Conservation (phyloP, 2,329 filamentous ascomycete species). For the Botrytis porri region DNA sequence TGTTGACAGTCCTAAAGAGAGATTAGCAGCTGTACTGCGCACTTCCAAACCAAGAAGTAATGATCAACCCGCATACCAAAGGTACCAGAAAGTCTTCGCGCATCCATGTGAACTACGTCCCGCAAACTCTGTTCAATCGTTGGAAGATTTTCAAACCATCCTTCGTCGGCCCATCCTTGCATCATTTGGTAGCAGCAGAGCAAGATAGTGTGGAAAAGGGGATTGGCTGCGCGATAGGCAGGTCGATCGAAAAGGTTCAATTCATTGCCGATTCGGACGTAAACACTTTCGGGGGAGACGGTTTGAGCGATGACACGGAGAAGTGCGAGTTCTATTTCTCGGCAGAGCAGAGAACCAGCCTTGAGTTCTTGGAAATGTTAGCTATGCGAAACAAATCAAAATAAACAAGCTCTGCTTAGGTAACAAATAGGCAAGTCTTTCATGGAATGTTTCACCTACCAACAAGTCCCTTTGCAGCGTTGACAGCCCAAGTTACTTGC, state of each 20-base stretch:
- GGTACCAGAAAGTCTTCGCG: background rate
- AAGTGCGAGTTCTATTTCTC: background rate
- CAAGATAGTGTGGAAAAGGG: background rate
- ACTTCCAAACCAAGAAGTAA: background rate
- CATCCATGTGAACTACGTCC: background rate
- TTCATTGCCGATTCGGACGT: background rate
- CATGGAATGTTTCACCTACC: background rate
- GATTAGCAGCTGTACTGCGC: background rate
- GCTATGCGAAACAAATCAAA: background rate
- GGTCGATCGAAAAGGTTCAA: background rate
- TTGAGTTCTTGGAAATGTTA: background rate
- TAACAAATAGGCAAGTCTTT: no score
- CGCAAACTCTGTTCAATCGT: background rate
- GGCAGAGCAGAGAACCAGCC: background rate
- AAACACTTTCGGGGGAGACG: background rate
- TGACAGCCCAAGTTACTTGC: background rate
- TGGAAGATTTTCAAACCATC: background rate
- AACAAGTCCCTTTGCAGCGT: background rate
- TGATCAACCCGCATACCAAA: background rate
- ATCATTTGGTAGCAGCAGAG: background rate
- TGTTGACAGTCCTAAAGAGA: background rate
- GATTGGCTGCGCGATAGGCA: background rate
- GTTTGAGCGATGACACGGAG: background rate
- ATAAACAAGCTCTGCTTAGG: rapidly evolving
- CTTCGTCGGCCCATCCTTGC: background rate